These are phyloP conservation scores for Suhomyces vadensis DNA, from an alignment of 805 yeast genomes.

Conservation along the genomic window DNA sequence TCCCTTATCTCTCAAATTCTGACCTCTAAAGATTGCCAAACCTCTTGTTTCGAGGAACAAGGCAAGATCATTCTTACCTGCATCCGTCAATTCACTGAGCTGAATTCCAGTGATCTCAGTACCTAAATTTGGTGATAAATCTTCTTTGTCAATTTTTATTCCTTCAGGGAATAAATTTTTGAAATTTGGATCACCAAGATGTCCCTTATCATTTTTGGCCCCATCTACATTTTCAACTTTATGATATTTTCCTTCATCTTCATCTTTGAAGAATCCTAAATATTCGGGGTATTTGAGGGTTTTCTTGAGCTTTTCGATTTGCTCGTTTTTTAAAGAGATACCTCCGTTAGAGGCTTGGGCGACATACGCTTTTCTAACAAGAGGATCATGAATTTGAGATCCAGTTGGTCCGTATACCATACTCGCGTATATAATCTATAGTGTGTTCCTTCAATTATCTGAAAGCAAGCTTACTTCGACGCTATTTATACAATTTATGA, in stretches of 20 bases:
- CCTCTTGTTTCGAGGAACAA: slow-evolving; percentile 27
- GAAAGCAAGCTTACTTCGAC: too few relatives aligned
- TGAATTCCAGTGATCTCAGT: slow-evolving; percentile 28
- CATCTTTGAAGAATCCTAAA: slow-evolving; percentile 17
- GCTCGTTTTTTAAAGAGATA: slow-evolving; percentile 2
- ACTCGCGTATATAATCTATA: too few relatives aligned
- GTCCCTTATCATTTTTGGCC: slow-evolving; percentile 27
- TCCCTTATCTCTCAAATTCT: slow-evolving; percentile 28
- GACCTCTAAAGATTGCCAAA: slow-evolving; percentile 26
- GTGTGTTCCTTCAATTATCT: too few relatives aligned
- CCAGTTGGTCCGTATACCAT: slow-evolving; percentile 11
- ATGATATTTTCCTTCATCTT: slow-evolving; percentile 21
- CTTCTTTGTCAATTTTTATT: slow-evolving; percentile 14
- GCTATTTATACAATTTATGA: too few relatives aligned
- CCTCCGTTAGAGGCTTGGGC: slow-evolving; percentile 4
- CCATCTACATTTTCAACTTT: slow-evolving; percentile 21
- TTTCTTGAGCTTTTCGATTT: slow-evolving; percentile 15
- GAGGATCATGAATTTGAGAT: slow-evolving; percentile 11
- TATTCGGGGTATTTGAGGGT: slow-evolving; percentile 24
- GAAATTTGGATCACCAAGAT: slow-evolving; percentile 24
- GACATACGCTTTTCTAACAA: not conserved
- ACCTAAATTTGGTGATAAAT: slow-evolving; percentile 28
- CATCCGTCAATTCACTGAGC: slow-evolving; percentile 25
- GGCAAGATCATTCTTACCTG: slow-evolving; percentile 29
- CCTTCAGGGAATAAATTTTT: slow-evolving; percentile 20